Percentiles rank a stretch among this genome's conserved stretches.
Conservation (phyloP, 73 alveolate genomes). For the Durusdinium trenchii region DNA sequence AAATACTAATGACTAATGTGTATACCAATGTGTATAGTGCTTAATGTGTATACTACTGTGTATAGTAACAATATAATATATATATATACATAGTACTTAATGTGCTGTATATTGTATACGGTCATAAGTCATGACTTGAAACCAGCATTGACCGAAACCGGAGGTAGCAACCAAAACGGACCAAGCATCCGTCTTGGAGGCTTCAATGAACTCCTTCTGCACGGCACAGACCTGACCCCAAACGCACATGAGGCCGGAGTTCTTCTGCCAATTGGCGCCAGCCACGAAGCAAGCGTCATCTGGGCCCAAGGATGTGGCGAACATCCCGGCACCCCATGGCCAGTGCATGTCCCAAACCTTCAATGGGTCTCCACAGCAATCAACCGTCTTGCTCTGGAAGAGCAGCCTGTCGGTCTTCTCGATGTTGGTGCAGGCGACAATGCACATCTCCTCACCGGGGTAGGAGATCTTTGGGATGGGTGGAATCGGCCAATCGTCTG, state of each 20-base stretch:
- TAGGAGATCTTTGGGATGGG: conserved; percentile 95
- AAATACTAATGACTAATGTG: too few relatives aligned
- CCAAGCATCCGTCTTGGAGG: conserved; percentile 51
- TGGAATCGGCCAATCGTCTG: conserved; percentile 93
- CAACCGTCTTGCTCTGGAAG: conserved; percentile 86
- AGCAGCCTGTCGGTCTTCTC: conserved; percentile 90
- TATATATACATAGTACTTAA: too few relatives aligned
- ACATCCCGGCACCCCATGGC: conserved; percentile 96
- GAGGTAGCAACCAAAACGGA: too few relatives aligned
- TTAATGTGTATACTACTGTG: too few relatives aligned
- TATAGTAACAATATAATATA: too few relatives aligned
- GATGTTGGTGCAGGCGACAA: conserved; percentile 92
- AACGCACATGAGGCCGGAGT: conserved; percentile 54
- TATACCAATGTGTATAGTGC: too few relatives aligned
- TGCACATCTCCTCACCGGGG: conserved; percentile 94
- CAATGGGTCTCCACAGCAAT: conserved; percentile 80
- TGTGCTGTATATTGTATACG: too few relatives aligned
- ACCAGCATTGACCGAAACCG: too few relatives aligned
- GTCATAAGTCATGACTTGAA: too few relatives aligned
- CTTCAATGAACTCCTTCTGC: conserved; percentile 85
- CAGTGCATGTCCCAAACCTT: conserved; percentile 89
- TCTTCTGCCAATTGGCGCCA: conserved; percentile 74
- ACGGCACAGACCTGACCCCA: conserved; percentile 77
- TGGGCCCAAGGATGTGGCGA: conserved; percentile 94
- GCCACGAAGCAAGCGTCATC: conserved; percentile 87